Conservation (phyloP, 78 protist species). For the Ministeria vibrans region DNA sequence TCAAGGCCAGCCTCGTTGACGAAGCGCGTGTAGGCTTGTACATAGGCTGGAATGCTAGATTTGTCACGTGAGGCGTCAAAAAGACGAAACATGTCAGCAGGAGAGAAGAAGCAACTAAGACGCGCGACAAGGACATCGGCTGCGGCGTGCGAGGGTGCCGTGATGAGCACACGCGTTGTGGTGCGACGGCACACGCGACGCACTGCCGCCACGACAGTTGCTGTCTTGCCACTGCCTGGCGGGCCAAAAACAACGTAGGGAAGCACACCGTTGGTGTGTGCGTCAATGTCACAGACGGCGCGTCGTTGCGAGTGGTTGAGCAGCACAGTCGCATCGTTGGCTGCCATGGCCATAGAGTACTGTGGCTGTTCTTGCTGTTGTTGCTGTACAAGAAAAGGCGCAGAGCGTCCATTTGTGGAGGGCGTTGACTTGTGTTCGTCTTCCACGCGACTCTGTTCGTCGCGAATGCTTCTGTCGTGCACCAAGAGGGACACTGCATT, state of each 20-base stretch:
- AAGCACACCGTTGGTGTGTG: neutral
- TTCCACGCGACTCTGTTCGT: too few relatives aligned
- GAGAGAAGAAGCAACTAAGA: neutral
- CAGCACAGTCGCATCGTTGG: too few relatives aligned
- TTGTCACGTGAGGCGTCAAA: neutral
- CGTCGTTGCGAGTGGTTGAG: neutral
- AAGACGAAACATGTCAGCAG: neutral
- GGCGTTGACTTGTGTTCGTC: too few relatives aligned
- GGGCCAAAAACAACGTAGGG: conserved; percentile 53
- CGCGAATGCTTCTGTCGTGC: too few relatives aligned
- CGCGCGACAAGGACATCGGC: conserved; percentile 34
- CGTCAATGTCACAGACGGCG: neutral
- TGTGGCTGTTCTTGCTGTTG: too few relatives aligned
- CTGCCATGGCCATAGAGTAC: too few relatives aligned
- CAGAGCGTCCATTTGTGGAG: too few relatives aligned
- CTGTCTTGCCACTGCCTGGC: conserved; percentile 64
- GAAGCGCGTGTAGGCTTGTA: neutral
- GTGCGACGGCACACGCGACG: neutral
- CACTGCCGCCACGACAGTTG: conserved; percentile 31
- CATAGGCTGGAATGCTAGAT: neutral
- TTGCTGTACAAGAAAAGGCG: too few relatives aligned
- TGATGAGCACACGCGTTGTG: neutral
- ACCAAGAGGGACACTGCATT: too few relatives aligned
- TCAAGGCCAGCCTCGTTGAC: neutral
- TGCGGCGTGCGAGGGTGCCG: conserved; percentile 39